Base-by-base conservation (phyloP, 768 basidiomycete genomes). In the Clitopilus hobsonii region DNA sequence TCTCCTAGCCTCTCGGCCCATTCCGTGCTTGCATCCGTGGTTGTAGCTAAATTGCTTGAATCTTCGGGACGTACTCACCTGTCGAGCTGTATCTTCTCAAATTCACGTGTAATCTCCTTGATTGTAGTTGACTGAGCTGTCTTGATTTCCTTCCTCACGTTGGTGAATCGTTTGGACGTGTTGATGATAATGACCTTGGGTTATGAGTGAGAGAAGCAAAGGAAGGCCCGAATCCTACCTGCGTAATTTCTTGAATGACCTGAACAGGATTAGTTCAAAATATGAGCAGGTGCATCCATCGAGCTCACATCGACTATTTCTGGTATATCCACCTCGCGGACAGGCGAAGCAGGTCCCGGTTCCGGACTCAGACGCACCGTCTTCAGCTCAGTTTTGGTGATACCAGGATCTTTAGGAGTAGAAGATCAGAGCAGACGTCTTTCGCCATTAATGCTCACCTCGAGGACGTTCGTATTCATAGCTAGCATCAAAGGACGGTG, bases 181-280 rank as follows among this genome's bases (percentile, higher is more conserved):
- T 75, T 78, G 36, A 70, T 63, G 24, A 80, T 61, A 11, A 86
- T 65, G 27, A 74, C 79, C 82, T 86, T 50, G 23, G 18, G 56
- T 29, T 22, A 6, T 45, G 13, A 49, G 47, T 27, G 29, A 11
- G 48, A 52, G 41, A 27, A 52, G 5, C 36, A 30, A 51, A 52
- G 25, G 41, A 30, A 1, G 25, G 38, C 11, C 30, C 8, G 30
- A 10, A 23, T 48, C 61, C 38, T 63, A 74, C 83, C 62, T 77
- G 63, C 50, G 79, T 74, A 14, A 86, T 78, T 58, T 82, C 72
- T 26, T 72, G 66, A 52, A 86, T 67, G 52, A 80, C 69, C 83
- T 85, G 51, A 29, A 16, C 51, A 48, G 27, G 54, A 27, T 36
- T 47, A 25, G 20, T 49, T 29, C 41, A 20, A 22, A 13, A 38